These are phyloP conservation scores for Salicornia ramosissima DNA, from an alignment of 148 eudicot species.

Conservation along the genomic window DNA sequence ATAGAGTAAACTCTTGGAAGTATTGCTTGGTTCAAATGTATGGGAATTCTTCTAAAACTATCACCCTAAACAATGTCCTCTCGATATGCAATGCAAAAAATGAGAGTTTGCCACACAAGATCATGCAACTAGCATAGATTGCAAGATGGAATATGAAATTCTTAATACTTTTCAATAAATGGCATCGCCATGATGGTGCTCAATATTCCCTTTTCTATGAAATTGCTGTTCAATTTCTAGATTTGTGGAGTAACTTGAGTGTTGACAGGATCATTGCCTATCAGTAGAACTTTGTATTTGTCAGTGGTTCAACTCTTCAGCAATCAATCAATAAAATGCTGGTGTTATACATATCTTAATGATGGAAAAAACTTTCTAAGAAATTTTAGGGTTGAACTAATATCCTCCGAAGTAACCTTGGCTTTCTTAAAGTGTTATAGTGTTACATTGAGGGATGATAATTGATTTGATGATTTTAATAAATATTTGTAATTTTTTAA, in stretches of 20 bases:
- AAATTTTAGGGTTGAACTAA: neutral
- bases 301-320: neutral
- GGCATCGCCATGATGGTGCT: neutral
- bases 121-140: neutral
- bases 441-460: neutral
- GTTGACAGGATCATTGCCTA: neutral
- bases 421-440: too few species aligned
- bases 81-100: neutral
- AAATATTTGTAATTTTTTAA: neutral
- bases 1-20: neutral
- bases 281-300: neutral
- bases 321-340: neutral
- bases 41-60: neutral
- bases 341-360: neutral
- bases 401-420: neutral
- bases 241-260: neutral
- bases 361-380: neutral
- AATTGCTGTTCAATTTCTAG: too few species aligned
- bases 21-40: neutral
- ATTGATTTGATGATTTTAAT: neutral
- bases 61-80: neutral
- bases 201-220: too few species aligned
- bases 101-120: neutral
- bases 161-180: neutral
- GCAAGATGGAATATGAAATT: neutral